Base-by-base conservation (phyloP, 2,329 filamentous ascomycete species). In the Zymoseptoria tritici region DNA sequence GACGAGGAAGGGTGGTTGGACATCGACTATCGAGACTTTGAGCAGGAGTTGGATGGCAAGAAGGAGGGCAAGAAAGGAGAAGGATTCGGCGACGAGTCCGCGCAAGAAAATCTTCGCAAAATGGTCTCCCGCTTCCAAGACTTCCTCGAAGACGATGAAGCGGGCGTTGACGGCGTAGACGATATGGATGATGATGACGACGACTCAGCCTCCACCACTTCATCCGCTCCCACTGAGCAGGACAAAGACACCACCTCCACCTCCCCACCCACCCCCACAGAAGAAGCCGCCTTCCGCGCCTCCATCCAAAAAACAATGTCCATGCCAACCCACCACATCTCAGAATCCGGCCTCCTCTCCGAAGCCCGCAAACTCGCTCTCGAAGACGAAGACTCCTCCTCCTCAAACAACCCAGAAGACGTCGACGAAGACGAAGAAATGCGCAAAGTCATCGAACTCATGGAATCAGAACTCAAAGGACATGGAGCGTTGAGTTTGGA, bases 251-350 rank as follows among this genome's bases (percentile, higher is more conserved):
- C 89, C 5, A 88, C 85, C 59, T 61, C 36, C n/a, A 42, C 53
- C 4, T 84, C 89, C 5, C 88, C 85, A 59, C 58, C 42, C n/a
- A 50, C 53, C 2, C 46, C 55, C 22, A 93, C 95, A 66, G 85
- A 96, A 64, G 92, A 97, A 73, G 84, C 86, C 42, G 88, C 93
- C 57, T 96, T 97, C 66, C 82, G 88, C 8, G 83, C 79, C 57
- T 91, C 96, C 82, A 96, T 99, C 90, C 85, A 86, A 61, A 89
- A 95, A 70, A 92, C 95, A 86, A 92, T 94, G 87, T 90, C 89
- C 0, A 79, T 85, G 73, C 80, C 83, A 7, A 74, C 78, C 3
- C 73, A 74, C 20, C 66, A 73, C 13, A 65, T 72, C 46, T 68
- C 74, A 57, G 68, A 64, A 50, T 69, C 60, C 11, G 72, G 72